A percentile compares a stretch with the other conserved stretches of the same genome.
phyloP scores from a whole-genome alignment of 257 asterid species.

The Echites panduratus region DNA sequence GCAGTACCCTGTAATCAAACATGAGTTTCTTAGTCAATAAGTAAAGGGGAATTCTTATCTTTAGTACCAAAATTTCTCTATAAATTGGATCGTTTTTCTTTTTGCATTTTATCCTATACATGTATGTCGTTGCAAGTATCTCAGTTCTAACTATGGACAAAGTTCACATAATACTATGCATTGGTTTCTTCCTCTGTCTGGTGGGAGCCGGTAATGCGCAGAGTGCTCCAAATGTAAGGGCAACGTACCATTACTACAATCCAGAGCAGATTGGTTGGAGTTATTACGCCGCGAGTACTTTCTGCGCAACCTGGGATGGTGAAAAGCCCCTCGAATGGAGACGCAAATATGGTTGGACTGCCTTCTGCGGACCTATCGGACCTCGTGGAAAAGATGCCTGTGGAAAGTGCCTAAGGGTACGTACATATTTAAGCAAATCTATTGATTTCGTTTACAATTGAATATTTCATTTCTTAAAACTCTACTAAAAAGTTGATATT shows the following conservation, averaged over 20 bases:
- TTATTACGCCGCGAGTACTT: constrained; percentile 17
- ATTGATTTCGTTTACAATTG: too few species aligned
- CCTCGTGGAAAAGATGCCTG: constrained; percentile 26
- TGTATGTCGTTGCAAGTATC: not conserved
- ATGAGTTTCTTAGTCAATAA: too few species aligned
- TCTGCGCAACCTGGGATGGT: constrained; percentile 36
- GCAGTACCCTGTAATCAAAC: too few species aligned
- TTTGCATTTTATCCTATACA: not conserved
- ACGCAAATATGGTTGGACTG: constrained; percentile 28
- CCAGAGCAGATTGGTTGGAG: constrained; percentile 26
- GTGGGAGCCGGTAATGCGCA: not conserved
- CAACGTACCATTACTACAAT: constrained; percentile 27
- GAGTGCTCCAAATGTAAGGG: constrained; percentile 22
- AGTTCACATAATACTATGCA: not conserved
- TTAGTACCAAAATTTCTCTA: too few species aligned
- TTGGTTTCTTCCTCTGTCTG: not conserved
- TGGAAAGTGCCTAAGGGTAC: constrained; percentile 30
- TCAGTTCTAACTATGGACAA: not conserved
- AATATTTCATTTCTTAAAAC: too few species aligned
- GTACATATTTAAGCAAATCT: too few species aligned
- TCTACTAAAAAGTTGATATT: too few species aligned
- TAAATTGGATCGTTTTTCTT: not conserved
- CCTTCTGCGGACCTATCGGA: constrained; percentile 33
- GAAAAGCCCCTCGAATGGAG: constrained; percentile 21
- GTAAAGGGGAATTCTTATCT: not conserved